Evolutionary conservation across 2,329 filamentous ascomycete genomes (phyloP).

Genomic region (Penicillium sp.): DNA sequence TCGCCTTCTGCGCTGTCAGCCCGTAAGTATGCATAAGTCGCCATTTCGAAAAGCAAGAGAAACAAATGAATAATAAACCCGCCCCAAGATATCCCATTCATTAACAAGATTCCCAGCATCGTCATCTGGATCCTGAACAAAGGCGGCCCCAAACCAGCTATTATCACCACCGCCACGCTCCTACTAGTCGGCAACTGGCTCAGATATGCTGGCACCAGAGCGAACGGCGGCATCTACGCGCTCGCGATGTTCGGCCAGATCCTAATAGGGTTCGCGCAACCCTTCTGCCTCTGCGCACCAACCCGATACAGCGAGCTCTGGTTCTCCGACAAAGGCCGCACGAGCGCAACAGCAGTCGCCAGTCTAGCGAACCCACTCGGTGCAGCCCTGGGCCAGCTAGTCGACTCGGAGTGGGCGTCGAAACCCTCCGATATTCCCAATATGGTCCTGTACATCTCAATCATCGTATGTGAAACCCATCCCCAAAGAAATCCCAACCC

Average conservation of each 20-base stretch:
- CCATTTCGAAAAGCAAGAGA: not conserved
- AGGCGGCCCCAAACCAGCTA: conserved; percentile 71
- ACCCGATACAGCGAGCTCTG: conserved; percentile 90
- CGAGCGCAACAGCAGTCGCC: conserved; percentile 80
- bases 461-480: conserved; percentile 62
- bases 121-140: conserved; percentile 75
- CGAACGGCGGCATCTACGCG: conserved; percentile 63
- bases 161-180: conserved; percentile 69
- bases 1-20: conserved; percentile 71
- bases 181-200: conserved; percentile 87
- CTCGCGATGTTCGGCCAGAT: conserved; percentile 89
- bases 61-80: not conserved
- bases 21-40: conserved; percentile 50
- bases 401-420: conserved; percentile 73
- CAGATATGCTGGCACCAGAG: conserved; percentile 68
- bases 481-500: not conserved
- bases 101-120: conserved; percentile 33
- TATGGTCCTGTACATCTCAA: conserved; percentile 79
- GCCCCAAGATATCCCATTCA: not conserved
- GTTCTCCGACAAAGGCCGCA: conserved; percentile 82
- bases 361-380: conserved; percentile 88
- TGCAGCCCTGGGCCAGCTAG: conserved; percentile 80
- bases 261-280: conserved; percentile 82
- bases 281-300: conserved; percentile 85
- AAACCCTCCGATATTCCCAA: conserved; percentile 64